Base-by-base conservation (phyloP, 2,329 filamentous ascomycete genomes). In the Fusarium annulatum region DNA sequence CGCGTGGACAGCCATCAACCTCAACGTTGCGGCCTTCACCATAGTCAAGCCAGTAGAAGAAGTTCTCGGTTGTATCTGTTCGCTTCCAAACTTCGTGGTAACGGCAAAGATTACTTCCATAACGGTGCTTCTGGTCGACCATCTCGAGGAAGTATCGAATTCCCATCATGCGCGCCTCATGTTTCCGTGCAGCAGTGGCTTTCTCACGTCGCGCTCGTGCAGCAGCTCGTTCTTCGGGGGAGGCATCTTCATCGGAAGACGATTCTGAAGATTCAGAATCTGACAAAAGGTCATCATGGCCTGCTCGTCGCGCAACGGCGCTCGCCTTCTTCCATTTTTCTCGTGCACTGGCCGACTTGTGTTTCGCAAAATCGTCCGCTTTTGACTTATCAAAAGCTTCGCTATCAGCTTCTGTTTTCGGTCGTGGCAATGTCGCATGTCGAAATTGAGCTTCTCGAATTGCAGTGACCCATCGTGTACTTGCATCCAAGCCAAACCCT, bases 1-100 rank as follows among this genome's bases (percentile, higher is more conserved):
- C 91, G 41, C 95, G 87, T 3, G 94, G 91, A 72, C 94, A 94
- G 1, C 89, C 87, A 7, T 90, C 88, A 18, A 96, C 84, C 71
- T 96, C 92, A 48, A 96, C 80, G 43, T 88, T 81, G 74, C 86
- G 90, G 0, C 95, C 95, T 55, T 92, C 91, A 9, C 95, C 95
- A 66, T 93, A 87, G 79, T 98, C 95, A 3, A 97, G 86, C 95
- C 95, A 97, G 83, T 95, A 96, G 81, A 97, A 97, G 86, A 95
- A 98, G 79, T 96, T 97, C 80, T 97, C 92, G 9, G 90, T 89
- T 0, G 94, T 96, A 34, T 93, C 86, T 3, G 90, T 86, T 68
- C 88, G 89, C 81, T 94, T 94, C 95, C 95, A 98, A 73, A 93
- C 90, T 67, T 90, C 89, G 78, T 98, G 95, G 76, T 97, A 98